A percentile compares a stretch with the other conserved stretches of the same genome.
phyloP scores from a whole-genome alignment of 768 basidiomycete genomes.

The Termitomyces sp. region DNA sequence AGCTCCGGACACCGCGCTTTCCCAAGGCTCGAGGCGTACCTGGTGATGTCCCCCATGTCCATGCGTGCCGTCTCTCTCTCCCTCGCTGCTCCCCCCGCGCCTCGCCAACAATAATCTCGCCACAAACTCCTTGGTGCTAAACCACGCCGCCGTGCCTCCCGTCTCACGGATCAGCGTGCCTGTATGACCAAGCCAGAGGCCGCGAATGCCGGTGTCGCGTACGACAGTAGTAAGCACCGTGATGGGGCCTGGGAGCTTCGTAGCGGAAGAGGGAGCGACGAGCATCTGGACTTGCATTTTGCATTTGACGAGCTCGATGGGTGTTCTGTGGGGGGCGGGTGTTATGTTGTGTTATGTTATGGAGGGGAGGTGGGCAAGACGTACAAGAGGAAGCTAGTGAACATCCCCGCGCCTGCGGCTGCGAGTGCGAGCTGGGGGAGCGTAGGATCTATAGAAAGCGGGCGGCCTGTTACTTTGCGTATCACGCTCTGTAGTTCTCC shows the following conservation, averaged over 20 bases:
- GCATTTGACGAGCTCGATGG: slow-evolving; percentile 93
- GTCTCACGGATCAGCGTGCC: slow-evolving; percentile 93
- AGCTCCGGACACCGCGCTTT: slow-evolving; percentile 84
- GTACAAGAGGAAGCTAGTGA: slow-evolving; percentile 84
- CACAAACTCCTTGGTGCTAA: slow-evolving; percentile 79
- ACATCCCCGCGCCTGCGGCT: slow-evolving; percentile 81
- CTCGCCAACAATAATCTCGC: slow-evolving; percentile 54
- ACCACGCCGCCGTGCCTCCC: slow-evolving; percentile 90
- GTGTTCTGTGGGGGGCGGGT: slow-evolving; percentile 63
- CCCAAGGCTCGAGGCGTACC: slow-evolving; percentile 59
- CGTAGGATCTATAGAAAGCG: slow-evolving; percentile 34
- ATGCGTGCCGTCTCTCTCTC: no score
- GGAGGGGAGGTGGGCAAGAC: slow-evolving; percentile 28
- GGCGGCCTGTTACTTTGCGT: slow-evolving; percentile 27
- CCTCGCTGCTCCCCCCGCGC: no score
- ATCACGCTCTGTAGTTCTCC: slow-evolving; percentile 65
- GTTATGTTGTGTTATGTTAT: no score
- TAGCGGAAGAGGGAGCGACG: slow-evolving; percentile 13
- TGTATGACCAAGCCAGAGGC: slow-evolving; percentile 96
- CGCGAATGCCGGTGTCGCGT: slow-evolving; percentile 63
- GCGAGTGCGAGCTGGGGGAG: slow-evolving; percentile 71
- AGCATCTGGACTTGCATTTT: slow-evolving; percentile 98
- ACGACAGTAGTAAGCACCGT: slow-evolving; percentile 72
- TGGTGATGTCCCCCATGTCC: neutral
- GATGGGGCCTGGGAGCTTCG: slow-evolving; percentile 65